Evolutionary conservation across 2,329 filamentous ascomycete species (phyloP), one percentile per base, ranked within the genome.

Genomic region (Thermochaetoides dissita): DNA sequence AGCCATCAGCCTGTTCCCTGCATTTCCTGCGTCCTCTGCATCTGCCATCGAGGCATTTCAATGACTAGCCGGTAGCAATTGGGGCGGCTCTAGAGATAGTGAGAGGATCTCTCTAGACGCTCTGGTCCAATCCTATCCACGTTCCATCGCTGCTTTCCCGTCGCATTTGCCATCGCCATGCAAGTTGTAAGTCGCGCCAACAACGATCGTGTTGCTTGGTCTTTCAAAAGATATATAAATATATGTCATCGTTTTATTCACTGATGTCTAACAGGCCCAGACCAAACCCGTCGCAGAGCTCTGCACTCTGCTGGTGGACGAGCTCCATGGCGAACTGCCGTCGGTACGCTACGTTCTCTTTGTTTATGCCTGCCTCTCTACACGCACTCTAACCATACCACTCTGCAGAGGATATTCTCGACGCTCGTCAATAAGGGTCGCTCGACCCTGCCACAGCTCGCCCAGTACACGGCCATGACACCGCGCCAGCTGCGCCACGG

Each of bases 241-340:
- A 24, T 24, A 24, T 24, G 17, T 24, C 17, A 24, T 24, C 17
- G 17, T 24, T 24, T 24, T 24, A 24, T 24, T 24, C 17, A 24
- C 17, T 24, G 17, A 3, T 24, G 17, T 5, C 57, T 62, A 46
- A 63, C 51, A 30, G 6, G 31, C 38, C 24, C 49, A 81, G 76
- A 77, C 76, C 47, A 78, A 86, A 67, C 75, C 83, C 60, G 72
- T 83, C 52, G 78, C 82, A 57, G 85, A 95, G 74, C 84, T 96
- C 58, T 94, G 86, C 69, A 76, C 81, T 67, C 78, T 94, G 59
- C 74, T 95, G 49, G 81, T 96, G 49, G 79, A 87, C 58, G 87
- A 95, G 59, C 72, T 84, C 46, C 89, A 91, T 62, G 91, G 91
- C 58, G 84, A 94, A 65, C 77, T 96, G 45, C 86, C 87, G 48